Evolutionary conservation across 2,329 filamentous ascomycete genomes (phyloP), one percentile per base, ranked within the genome.

Genomic region (Dryadomyces quercivorus): DNA sequence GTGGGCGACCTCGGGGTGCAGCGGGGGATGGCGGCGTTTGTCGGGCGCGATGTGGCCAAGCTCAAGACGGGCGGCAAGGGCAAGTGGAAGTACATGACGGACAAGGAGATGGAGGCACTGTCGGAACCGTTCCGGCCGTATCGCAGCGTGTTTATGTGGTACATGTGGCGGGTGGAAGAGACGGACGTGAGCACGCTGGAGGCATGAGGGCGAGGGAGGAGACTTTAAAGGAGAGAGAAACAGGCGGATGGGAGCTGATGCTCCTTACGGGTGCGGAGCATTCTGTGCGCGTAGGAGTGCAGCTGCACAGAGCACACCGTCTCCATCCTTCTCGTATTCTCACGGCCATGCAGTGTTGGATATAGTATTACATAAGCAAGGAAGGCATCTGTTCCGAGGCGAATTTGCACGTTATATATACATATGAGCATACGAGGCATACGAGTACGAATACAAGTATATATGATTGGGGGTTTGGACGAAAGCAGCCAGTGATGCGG

Each of bases 21-120:
- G 78, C 76, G 91, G 63, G 93, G 93, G 10, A 95, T 96, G 84
- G 93, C 93, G 1, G 84, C 86, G 0, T 91, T 93, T 65, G 76
- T 84, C 50, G 93, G 93, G 1, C 81, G 80, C 56, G 88, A 97
- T 66, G 82, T 97, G 21, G 80, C 75, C 48, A 95, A 92, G 70
- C 71, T 96, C 56, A 96, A 94, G 71, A 83, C 82, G 26, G 84
- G 84, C 36, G 87, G 88, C 47, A 97, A 97, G 22, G 52, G 42
- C 20, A 97, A 97, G 72, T 97, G 90, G 85, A 97, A 97, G 74
- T 98, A 97, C 68, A 95, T 97, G 90, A 80, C 78, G 40, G 93
- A 97, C 71, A 80, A 82, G 65, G 93, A 97, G 57, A 97, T 98
- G 93, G 67, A 85, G 57, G 86, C 90, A 60, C 76, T 88, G 59